phyloP scores from a whole-genome alignment of 495 filamentous ascomycete genomes.

The Neurospora cerealis region DNA sequence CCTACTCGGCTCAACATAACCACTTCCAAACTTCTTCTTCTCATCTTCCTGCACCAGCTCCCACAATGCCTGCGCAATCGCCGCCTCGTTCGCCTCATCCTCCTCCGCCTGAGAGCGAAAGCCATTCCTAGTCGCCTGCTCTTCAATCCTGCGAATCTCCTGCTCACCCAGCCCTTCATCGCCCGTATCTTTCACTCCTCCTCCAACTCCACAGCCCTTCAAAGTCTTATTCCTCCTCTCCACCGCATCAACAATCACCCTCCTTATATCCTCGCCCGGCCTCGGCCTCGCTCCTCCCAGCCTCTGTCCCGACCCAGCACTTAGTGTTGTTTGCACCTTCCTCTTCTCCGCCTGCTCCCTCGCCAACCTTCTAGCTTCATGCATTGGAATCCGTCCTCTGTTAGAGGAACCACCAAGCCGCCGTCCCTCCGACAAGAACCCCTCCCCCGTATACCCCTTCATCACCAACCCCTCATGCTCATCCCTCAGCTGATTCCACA shows the following conservation, averaged over 20 bases:
- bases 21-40: slow-evolving; percentile 50
- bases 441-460: slow-evolving; percentile 89
- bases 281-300: slow-evolving; percentile 56
- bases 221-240: slow-evolving; percentile 53
- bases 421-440: slow-evolving; percentile 68
- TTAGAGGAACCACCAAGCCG: slow-evolving; percentile 39
- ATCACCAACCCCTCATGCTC: slow-evolving; percentile 64
- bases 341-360: slow-evolving; percentile 68
- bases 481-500: slow-evolving; percentile 82
- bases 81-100: slow-evolving; percentile 80
- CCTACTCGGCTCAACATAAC: slow-evolving; percentile 54
- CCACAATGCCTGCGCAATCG: slow-evolving; percentile 80
- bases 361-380: slow-evolving; percentile 70
- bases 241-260: slow-evolving; percentile 63
- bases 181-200: slow-evolving; percentile 20
- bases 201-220: slow-evolving; percentile 46
- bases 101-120: slow-evolving; percentile 80
- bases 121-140: slow-evolving; percentile 60
- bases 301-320: slow-evolving; percentile 57
- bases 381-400: slow-evolving; percentile 41
- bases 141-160: slow-evolving; percentile 50
- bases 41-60: slow-evolving; percentile 81
- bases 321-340: slow-evolving; percentile 25
- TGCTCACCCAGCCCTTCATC: slow-evolving; percentile 51
- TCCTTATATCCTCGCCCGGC: slow-evolving; percentile 62